Base-by-base conservation (phyloP, 1,284 basidiomycete genomes). In the Hymenochaete sp. region DNA sequence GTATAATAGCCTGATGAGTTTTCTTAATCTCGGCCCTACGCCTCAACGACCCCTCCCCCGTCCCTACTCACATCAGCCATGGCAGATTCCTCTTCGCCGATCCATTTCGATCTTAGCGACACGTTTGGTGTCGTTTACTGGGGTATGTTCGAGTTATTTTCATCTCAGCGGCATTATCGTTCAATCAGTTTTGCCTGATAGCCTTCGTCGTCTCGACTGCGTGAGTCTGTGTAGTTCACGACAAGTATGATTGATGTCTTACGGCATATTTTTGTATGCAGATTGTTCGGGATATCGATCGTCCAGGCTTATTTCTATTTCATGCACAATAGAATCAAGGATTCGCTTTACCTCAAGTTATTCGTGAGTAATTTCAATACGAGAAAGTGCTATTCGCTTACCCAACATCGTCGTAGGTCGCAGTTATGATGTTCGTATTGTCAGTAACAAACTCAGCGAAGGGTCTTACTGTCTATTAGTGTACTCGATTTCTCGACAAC, bases 241-340 rank as follows among this genome's bases (percentile, higher is more conserved):
- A 25, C 39, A 26, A 26, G 8, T 41, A 14, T 42, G 22, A 31
- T 6, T 21, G 8, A 18, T 7, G 11, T 9, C 13, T 36, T 22
- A 9, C 29, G 14, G 13, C 40, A 14, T 16, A 42, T 27, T 36
- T 31, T 35, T 38, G 13, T 16, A 35, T 36, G 16, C 31, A 49
- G 48, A 2, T 42, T 49, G 22, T 49, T 49, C 18, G 48, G 48
- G 14, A 27, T 44, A n/a, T 43, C 44, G 5, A 27, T 49, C 29
- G 48, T 49, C 8, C 48, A 49, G 37, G 48, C 43, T 7, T 49
- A 49, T 25, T 43, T 45, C 19, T 49, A 45, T 16, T 49, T 24
- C 24, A 37, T 35, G 37, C 28, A 45, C 22, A 49, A 45, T 31
- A n/a, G n/a, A n/a, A n/a, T n/a, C n/a, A 38, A 44, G 21, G 48